These are phyloP conservation scores for Orbilia quercus DNA, from an alignment of 2,329 filamentous ascomycete genomes.

Conservation along the genomic window DNA sequence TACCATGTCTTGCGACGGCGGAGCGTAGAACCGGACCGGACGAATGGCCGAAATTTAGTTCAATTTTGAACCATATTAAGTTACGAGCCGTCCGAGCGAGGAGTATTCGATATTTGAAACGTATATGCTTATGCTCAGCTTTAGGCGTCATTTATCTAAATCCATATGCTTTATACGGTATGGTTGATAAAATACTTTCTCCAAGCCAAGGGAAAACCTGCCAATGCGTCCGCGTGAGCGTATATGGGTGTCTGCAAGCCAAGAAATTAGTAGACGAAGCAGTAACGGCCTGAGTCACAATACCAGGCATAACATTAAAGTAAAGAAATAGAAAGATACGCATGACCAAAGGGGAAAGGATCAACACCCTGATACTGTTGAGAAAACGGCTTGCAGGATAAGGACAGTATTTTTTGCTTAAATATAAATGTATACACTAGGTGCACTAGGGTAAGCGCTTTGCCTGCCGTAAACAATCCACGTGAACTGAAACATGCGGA, in stretches of 20 bases:
- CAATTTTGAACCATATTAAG: too few relatives aligned
- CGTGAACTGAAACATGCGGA: background rate
- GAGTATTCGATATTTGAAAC: too few relatives aligned
- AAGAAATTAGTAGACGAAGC: background rate
- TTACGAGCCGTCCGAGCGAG: too few relatives aligned
- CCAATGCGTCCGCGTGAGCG: background rate
- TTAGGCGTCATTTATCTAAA: background rate
- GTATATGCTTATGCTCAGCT: too few relatives aligned
- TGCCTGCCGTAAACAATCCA: background rate
- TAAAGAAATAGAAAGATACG: background rate
- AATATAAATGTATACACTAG: slow-evolving; percentile 8
- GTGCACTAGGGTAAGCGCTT: background rate
- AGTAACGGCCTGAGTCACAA: background rate
- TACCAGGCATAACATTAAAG: background rate
- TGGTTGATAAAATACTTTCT: background rate
- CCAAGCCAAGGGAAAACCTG: background rate
- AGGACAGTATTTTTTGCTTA: background rate
- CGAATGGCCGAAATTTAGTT: too few relatives aligned
- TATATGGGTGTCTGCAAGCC: background rate
- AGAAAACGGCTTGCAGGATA: background rate
- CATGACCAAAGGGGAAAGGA: background rate
- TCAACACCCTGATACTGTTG: background rate
- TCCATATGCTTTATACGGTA: background rate
- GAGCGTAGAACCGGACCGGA: too few relatives aligned
- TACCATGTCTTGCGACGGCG: too few relatives aligned